These are phyloP conservation scores for Tetrapisispora nanseiensis DNA, from an alignment of 805 yeast genomes.

Conservation along the genomic window DNA sequence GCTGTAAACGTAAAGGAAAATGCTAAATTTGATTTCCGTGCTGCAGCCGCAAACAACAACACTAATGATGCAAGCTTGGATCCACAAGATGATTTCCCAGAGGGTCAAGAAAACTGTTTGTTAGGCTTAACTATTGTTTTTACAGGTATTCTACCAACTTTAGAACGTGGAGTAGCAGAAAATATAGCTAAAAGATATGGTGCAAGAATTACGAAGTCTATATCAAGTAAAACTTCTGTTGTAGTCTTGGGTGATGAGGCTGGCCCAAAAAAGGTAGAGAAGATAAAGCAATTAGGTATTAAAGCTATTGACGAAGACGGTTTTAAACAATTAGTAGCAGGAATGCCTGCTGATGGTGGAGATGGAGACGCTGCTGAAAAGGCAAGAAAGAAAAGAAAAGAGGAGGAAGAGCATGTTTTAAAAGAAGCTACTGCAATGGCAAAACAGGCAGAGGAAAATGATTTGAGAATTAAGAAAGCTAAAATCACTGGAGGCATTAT, in stretches of 20 bases:
- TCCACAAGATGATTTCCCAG: conserved; percentile 46
- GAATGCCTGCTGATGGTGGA: conserved; percentile 92
- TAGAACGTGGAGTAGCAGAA: conserved; percentile 71
- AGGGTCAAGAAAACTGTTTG: conserved; percentile 77
- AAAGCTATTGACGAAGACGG: conserved; percentile 87
- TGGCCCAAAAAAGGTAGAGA: conserved; percentile 87
- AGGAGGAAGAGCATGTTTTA: conserved; percentile 50
- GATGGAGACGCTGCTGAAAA: conserved; percentile 66
- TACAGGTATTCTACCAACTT: conserved; percentile 77
- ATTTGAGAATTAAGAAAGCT: conserved; percentile 19
- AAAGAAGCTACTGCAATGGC: conserved; percentile 42
- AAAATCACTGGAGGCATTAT: conserved; percentile 18
- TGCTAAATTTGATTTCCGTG: conserved; percentile 47
- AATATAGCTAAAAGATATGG: conserved; percentile 76
- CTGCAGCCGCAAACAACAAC: conserved; percentile 28
- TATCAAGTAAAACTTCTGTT: conserved; percentile 74
- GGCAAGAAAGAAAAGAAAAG: conserved; percentile 58
- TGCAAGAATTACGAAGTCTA: conserved; percentile 79
- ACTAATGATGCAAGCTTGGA: conserved; percentile 9
- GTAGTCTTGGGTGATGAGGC: conserved; percentile 94
- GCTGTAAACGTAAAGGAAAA: conserved; percentile 39
- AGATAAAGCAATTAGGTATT: conserved; percentile 59
- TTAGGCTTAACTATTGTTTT: conserved; percentile 86
- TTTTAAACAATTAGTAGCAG: conserved; percentile 56
- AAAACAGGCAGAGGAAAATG: conserved; percentile 35